Evolutionary conservation across 352 stramenopile genomes (phyloP), one percentile per base, ranked within the genome.

Genomic region (Globisporangium viniferum): DNA sequence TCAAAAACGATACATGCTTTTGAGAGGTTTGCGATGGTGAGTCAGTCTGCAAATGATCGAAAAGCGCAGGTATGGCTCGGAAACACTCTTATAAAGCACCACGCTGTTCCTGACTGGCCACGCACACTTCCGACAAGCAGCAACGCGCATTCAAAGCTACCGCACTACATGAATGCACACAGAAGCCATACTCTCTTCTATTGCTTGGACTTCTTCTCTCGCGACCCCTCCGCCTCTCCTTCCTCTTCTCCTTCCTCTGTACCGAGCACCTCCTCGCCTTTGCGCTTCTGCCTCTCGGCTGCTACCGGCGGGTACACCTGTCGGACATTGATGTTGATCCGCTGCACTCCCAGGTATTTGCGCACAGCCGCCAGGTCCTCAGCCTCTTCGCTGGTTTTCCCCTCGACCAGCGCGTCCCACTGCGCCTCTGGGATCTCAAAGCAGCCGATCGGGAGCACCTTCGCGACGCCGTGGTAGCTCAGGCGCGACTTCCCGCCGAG

Each of bases 321-420:
- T 5, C 87, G 82, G 27, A 94, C 68, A 66, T 94, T 94, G 64
- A 94, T 84, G 68, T 94, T 94, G 68, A 94, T 89, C 41, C 87
- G 83, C 41, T 91, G 79, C 10, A 73, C 67, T 41, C 68, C 71
- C 36, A 93, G 64, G 67, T 92, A 93, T 35, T 15, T 72, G n/a
- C 64, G 68, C 36, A 93, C 71, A 4, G 82, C 75, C 12, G 61
- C 68, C 5, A 80, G 75, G 9, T 90, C 75, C 9, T 83, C 74
- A 9, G 65, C 59, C 57, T 69, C 31, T 33, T 62, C 35, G 49
- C 35, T 54, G 51, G 57, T 41, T 39, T 60, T 49, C 18, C 44
- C 55, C 20, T 62, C 46, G 0, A 56, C 46, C 15, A 89, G 72
- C 18, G 49, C 62, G 3, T 76, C 39, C 54, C 78, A 71, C 51